Base-by-base conservation (phyloP, 257 asterid species). In the Hygrophila difformis region DNA sequence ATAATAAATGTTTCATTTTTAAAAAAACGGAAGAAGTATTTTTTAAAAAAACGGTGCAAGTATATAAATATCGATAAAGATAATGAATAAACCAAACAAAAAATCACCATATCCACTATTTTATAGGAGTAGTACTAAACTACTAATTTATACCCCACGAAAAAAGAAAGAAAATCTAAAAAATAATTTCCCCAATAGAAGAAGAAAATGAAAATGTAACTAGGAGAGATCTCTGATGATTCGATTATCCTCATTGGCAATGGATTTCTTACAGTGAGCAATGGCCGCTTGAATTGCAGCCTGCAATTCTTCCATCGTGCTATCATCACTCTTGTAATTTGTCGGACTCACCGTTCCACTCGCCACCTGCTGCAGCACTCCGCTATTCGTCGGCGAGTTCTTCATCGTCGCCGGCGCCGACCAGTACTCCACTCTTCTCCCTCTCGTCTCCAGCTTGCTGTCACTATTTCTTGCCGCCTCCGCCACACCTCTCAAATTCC, bases 221-320 rank as follows among this genome's bases (percentile, higher is more conserved):
- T n/a, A n/a, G n/a, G n/a, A n/a, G n/a, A n/a, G n/a, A n/a, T n/a
- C n/a, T n/a, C n/a, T n/a, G n/a, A n/a, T n/a, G n/a, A n/a, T n/a
- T n/a, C n/a, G n/a, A 26, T 26, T 64, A 14, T 72, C 77, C 33
- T 72, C 75, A 11, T 49, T 20, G 2, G 74, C 70, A 59, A 72
- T 73, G 6, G 97, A 87, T 6, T 77, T 77, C 66, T 87, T 87
- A 75, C 97, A 87, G 56, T 87, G 94, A 59, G 91, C 91, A 65
- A 87, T 83, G 1, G 97, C 97, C 16, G 94, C 94, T 57, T 83
- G 93, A 69, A 87, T 80, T 3, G 96, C 96, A 31, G 84, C 72
- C 61, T 77, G 93, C 47, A 81, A 59, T 28, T 81, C 93, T 54
- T 81, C 88, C 88, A 81, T 75, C 22, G 93, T 72, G 47, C 88